phyloP scores from a whole-genome alignment of 208 protist genomes.

The Trypanosoma caninum region DNA sequence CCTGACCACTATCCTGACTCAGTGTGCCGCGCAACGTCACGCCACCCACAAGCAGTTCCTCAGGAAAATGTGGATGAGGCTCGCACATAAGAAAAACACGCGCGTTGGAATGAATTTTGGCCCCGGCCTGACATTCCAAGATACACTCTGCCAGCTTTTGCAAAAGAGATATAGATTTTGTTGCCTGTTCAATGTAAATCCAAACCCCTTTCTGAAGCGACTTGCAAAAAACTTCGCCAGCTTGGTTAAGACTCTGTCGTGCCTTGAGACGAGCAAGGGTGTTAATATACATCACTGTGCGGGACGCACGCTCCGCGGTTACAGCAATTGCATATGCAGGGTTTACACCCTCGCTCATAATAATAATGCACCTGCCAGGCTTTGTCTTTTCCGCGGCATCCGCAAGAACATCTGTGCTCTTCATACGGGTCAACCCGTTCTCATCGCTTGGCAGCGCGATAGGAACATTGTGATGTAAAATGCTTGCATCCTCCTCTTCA shows the following conservation, averaged over 20 bases:
- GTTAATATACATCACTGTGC: constrained; percentile 89
- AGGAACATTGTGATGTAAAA: constrained; percentile 36
- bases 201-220: constrained; percentile 85
- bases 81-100: constrained; percentile 90
- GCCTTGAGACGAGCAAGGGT: constrained; percentile 84
- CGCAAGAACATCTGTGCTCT: constrained; percentile 56
- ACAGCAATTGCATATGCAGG: constrained; percentile 75
- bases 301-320: constrained; percentile 53
- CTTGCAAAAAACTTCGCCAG: constrained; percentile 62
- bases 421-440: constrained; percentile 20
- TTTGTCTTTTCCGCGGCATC: constrained; percentile 52
- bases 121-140: constrained; percentile 36
- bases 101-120: constrained; percentile 50
- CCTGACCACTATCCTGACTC: constrained; percentile 48
- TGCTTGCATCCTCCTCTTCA: constrained; percentile 50
- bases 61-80: constrained; percentile 87
- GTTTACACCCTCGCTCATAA: constrained; percentile 85
- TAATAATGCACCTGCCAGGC: constrained; percentile 68
- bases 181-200: constrained; percentile 89
- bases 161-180: constrained; percentile 87
- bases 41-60: constrained; percentile 63
- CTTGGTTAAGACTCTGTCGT: constrained; percentile 71
- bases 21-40: constrained; percentile 81
- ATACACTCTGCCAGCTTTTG: constrained; percentile 77
- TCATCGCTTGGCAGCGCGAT: neutral